These are phyloP conservation scores for Cladosporium sp. DNA, from an alignment of 2,329 filamentous ascomycete species.

Conservation along the genomic window DNA sequence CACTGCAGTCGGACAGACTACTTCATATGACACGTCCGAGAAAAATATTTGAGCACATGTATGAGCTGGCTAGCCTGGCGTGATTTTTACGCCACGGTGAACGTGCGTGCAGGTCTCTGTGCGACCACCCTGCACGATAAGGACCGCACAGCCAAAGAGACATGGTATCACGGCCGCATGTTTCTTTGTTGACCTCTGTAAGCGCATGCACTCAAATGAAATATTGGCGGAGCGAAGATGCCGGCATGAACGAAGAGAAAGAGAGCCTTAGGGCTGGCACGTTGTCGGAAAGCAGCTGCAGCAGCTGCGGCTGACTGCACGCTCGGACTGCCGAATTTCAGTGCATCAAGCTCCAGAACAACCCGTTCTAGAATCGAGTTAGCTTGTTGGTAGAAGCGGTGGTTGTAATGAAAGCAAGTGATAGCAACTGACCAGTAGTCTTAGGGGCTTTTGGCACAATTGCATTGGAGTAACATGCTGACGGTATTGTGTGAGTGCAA, in stretches of 20 bases:
- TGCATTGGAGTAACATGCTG: background rate
- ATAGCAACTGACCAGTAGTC: background rate
- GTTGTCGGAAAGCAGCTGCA: background rate
- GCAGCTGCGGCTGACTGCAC: background rate
- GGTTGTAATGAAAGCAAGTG: background rate
- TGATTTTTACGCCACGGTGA: background rate
- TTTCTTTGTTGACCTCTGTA: background rate
- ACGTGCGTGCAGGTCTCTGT: background rate
- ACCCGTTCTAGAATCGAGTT: background rate
- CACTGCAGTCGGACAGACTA: background rate
- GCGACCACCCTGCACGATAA: background rate
- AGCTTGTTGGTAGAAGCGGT: background rate
- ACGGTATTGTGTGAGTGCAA: background rate
- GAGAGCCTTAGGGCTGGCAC: background rate
- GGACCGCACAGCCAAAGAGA: background rate
- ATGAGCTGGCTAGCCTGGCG: background rate
- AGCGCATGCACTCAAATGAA: background rate
- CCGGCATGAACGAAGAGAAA: background rate
- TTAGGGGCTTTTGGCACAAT: background rate
- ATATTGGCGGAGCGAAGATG: background rate
- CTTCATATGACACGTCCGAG: background rate
- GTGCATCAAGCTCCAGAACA: background rate
- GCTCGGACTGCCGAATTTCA: background rate
- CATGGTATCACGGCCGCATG: background rate
- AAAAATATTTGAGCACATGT: background rate